Percentiles rank a stretch among this genome's conserved stretches.
These are phyloP conservation scores for Russula earlei DNA, from an alignment of 768 basidiomycete genomes.

Conservation along the genomic window DNA sequence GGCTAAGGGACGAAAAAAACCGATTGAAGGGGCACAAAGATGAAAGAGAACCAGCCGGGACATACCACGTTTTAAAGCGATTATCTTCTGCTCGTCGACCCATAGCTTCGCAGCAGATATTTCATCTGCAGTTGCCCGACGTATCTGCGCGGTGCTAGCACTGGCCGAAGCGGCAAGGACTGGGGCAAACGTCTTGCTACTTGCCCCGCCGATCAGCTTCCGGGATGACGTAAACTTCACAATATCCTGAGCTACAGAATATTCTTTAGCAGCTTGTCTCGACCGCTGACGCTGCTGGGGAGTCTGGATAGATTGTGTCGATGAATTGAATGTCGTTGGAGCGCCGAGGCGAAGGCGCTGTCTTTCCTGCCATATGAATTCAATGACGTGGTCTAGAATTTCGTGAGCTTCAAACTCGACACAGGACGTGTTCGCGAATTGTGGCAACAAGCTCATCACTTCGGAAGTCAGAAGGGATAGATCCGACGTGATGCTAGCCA, in stretches of 20 bases:
- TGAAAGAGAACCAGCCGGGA: neutral
- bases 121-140: too few relatives aligned
- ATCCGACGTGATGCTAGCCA: neutral
- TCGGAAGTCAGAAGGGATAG: neutral
- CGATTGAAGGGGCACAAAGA: neutral
- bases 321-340: neutral
- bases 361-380: neutral
- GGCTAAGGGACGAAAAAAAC: neutral
- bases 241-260: too few relatives aligned
- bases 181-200: neutral
- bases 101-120: neutral
- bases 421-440: neutral
- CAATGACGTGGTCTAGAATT: neutral
- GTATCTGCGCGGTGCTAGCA: neutral
- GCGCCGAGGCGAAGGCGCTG: neutral
- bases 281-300: too few relatives aligned
- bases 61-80: neutral
- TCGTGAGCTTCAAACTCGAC: neutral
- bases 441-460: conserved; percentile 5
- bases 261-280: too few relatives aligned
- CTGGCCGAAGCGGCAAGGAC: neutral
- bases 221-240: too few relatives aligned
- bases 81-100: neutral
- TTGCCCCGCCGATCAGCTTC: too few relatives aligned
- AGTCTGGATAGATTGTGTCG: neutral